Evolutionary conservation across 2,329 filamentous ascomycete species (phyloP), one percentile per base, ranked within the genome.

Genomic region (Furcasterigmium sp.): DNA sequence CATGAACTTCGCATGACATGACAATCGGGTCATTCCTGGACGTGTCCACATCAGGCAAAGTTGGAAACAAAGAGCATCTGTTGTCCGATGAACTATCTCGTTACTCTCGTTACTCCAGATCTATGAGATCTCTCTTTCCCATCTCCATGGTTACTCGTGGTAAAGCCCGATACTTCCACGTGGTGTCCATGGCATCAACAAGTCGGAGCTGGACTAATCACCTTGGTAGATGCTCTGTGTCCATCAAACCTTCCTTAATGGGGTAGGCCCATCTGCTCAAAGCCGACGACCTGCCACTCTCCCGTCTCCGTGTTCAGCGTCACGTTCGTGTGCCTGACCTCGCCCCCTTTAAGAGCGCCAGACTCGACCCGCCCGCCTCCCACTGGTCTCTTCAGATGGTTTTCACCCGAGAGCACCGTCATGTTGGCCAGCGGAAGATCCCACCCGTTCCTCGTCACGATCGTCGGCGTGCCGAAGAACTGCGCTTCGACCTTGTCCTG

Each of bases 371-470:
- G 47, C 0, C 70, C 70, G 2, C 67, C 65, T 0, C 54, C 68
- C 17, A 72, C 60, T 5, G 68, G 60, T 5, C 69, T 60, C 14
- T 62, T 51, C 37, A 86, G 56, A 48, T 65, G 72, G 52, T 85
- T 86, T 43, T 70, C 80, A 0, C 80, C 81, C 23, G 61, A 70
- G 46, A 73, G 59, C 13, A 87, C 81, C 0, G 82, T 84, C 56
- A 87, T 87, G 56, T 84, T 85, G 1, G 82, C 84, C 20, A 88
- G 60, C 1, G 75, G 70, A 35, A 87, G 73, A 56, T 88, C 84
- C 58, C 77, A 77, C 0, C 71, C 64, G 52, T 84, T 85, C 32
- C 79, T 67, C 5, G 63, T 72, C 25, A 75, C 64, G 9, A 85
- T 68, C 1, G 73, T 80, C 0, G 82, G 82, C 7, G 61, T 60